phyloP scores from a whole-genome alignment of 2,329 filamentous ascomycete genomes.

The Graphiopsis chlorocephala region DNA sequence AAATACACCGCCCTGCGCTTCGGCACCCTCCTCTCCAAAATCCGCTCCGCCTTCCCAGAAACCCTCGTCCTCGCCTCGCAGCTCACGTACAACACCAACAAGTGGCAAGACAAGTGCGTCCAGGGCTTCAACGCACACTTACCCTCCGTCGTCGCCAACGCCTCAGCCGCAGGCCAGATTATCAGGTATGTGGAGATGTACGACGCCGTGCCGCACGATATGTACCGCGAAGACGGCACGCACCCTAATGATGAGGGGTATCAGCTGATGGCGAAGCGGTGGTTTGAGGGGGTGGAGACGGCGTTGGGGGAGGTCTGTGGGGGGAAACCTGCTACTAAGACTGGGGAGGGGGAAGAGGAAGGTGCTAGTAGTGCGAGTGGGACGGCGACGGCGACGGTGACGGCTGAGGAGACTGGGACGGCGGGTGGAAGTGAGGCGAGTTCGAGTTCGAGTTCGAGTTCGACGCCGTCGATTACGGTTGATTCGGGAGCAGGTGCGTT shows the following conservation, averaged over 20 bases:
- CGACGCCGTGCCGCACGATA: neutral
- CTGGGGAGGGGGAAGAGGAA: neutral
- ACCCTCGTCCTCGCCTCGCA: neutral
- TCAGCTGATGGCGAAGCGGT: neutral
- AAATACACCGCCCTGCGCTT: neutral
- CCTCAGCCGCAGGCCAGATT: neutral
- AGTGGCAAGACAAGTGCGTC: slow-evolving; percentile 1
- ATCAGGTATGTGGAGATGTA: neutral
- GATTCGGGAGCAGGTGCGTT: neutral
- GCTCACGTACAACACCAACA: neutral
- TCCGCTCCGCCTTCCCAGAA: neutral
- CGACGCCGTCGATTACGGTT: neutral
- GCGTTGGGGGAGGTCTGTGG: neutral
- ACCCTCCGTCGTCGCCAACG: neutral
- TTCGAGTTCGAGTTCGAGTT: neutral
- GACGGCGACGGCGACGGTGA: neutral
- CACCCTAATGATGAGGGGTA: slow-evolving; percentile 6
- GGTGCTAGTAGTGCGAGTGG: too few relatives aligned
- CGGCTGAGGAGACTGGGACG: neutral
- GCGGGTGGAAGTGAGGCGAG: neutral
- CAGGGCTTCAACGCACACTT: neutral
- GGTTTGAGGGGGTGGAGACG: neutral
- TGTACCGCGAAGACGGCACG: neutral
- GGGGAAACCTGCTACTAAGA: neutral
- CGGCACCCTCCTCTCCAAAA: neutral